phyloP scores from a whole-genome alignment of 306 rosid species.

The Ormosia emarginata region DNA sequence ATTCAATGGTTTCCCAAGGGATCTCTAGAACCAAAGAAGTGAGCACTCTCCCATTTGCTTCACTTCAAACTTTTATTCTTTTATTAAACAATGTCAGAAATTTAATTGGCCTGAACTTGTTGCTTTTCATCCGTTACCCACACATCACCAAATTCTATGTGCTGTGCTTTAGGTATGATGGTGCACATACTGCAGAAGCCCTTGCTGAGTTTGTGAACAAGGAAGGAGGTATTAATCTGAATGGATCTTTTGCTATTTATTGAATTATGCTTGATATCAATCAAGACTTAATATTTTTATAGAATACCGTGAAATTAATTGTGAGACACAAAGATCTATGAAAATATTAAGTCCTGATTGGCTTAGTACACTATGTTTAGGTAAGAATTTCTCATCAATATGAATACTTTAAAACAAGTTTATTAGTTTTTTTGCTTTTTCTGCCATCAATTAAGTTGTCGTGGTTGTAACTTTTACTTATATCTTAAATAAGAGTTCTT shows the following conservation, averaged over 20 bases:
- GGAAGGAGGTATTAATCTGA: conserved; percentile 37
- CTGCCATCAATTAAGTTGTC: not conserved
- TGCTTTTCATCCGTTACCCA: not conserved
- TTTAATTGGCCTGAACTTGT: not conserved
- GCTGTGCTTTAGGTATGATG: conserved; percentile 43
- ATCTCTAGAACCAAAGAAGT: conserved; percentile 65
- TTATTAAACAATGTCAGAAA: too few relatives aligned
- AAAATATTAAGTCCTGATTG: too few relatives aligned
- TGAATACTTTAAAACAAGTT: not conserved
- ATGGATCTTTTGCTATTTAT: not conserved
- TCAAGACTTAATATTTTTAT: too few relatives aligned
- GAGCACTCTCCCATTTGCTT: conserved; percentile 4
- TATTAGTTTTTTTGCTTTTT: not conserved
- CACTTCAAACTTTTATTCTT: not conserved
- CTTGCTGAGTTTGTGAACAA: conserved; percentile 51
- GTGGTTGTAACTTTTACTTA: not conserved
- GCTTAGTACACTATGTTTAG: too few relatives aligned
- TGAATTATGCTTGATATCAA: not conserved
- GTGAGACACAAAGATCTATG: too few relatives aligned
- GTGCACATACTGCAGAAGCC: conserved; percentile 51
- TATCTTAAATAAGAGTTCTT: not conserved
- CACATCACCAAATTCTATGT: conserved; percentile 3
- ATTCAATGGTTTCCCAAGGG: conserved; percentile 67
- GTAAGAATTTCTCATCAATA: too few relatives aligned
- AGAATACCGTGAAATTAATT: too few relatives aligned